A percentile compares a stretch with the other conserved stretches of the same genome.
phyloP scores from a whole-genome alignment of 371 early-diverging fungal genomes.

The Actinomucor elegans region DNA sequence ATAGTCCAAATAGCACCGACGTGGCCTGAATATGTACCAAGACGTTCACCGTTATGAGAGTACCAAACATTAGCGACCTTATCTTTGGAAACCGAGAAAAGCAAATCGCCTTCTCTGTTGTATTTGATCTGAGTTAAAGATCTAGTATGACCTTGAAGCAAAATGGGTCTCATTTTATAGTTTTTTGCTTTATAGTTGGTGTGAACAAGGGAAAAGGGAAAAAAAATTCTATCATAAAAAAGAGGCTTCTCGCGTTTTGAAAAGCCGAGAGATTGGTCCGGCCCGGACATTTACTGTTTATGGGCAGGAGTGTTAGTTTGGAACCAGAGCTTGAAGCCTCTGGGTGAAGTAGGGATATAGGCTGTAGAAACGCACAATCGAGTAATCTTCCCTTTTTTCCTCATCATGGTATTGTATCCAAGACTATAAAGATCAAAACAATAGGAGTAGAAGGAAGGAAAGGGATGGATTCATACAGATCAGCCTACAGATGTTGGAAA shows the following conservation, averaged over 20 bases:
- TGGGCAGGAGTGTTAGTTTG: neutral
- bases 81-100: constrained; percentile 98
- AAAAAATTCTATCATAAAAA: constrained; percentile 13
- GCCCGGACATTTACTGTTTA: neutral
- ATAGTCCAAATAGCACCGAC: constrained; percentile 95
- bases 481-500: neutral
- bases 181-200: too few relatives aligned
- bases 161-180: constrained; percentile 79
- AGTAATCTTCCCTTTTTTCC: constrained; percentile 22
- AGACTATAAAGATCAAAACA: neutral
- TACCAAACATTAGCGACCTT: constrained; percentile 93
- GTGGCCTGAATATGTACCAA: constrained; percentile 96
- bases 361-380: neutral
- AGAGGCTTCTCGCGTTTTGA: constrained; percentile 5
- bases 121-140: constrained; percentile 98
- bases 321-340: too few relatives aligned
- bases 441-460: neutral
- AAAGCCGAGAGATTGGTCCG: neutral
- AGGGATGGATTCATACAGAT: neutral
- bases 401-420: constrained; percentile 19
- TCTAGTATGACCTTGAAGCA: constrained; percentile 96
- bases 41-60: constrained; percentile 96
- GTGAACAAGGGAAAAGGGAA: constrained; percentile 9
- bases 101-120: constrained; percentile 98
- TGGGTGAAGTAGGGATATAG: too few relatives aligned